Base-by-base conservation (phyloP, 2,329 filamentous ascomycete genomes). In the Aspergillus oerlinghausenensis region DNA sequence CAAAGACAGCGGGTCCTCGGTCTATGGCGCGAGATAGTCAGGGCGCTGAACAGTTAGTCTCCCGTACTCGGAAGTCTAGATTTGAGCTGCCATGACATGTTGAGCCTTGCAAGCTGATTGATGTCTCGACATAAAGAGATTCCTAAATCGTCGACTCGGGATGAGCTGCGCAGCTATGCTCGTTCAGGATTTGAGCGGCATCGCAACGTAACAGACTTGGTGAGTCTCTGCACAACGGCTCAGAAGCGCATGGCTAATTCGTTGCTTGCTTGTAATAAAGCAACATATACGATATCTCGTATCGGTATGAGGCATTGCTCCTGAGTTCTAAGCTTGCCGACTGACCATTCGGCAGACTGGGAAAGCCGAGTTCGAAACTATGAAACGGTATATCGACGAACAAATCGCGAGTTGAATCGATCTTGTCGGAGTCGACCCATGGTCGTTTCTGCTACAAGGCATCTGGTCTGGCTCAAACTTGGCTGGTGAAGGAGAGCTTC, bases 301-400 rank as follows among this genome's bases (percentile, higher is more conserved):
- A 55, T 78, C 75, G 63, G 73, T 76, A 69, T 40, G 68, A 53
- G 45, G 26, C 0, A 1, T 10, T 38, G 14, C 7, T 7, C 56
- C 2, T 7, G 6, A 1, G 29, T 26, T 28, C 8, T 7, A 17
- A 17, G 6, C 10, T 26, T n/a, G 40, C 50, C 38, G 25, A 25
- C 60, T 63, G 49, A 63, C 25, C 1, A 23, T n/a, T 26, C 29
- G 25, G 14, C 45, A 76, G 70, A 78, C 75, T 17, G 77, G 77
- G 3, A 79, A 79, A 59, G 63, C 76, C 2, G 77, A 79, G 57
- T 79, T 78, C 50, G 74, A 79, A 54, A 74, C 69, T 4, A 77
- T 79, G 75, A 73, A 66, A 54, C 70, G 77, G 42, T 78, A 79
- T 65, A 74, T 79, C 28, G 76, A 79, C 54, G 76, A 79, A 62